These are phyloP conservation scores for Trichoderma sp. DNA, from an alignment of 2,329 filamentous ascomycete species.

Conservation along the genomic window DNA sequence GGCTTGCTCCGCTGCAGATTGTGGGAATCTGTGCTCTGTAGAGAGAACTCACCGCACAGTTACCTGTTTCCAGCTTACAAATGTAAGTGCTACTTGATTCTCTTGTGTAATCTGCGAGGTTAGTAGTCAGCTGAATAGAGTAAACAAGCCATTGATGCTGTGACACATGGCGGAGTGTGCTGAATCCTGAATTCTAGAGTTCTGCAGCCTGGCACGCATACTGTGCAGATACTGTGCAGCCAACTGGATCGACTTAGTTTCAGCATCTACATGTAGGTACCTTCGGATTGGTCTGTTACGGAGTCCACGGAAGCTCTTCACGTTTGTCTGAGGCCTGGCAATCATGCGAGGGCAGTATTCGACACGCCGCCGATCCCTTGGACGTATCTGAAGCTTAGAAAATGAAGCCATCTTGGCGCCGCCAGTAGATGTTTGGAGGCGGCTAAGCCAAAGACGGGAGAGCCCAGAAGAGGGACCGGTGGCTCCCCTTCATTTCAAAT, in stretches of 20 bases:
- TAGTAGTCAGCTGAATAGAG: constrained; percentile 1
- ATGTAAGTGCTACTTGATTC: background rate
- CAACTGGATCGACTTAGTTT: background rate
- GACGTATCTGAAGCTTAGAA: constrained; percentile 8
- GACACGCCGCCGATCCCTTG: constrained; percentile 11
- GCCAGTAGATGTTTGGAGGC: constrained; percentile 7
- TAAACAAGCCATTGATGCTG: background rate
- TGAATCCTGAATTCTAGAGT: background rate
- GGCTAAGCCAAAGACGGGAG: background rate
- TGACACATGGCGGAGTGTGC: background rate
- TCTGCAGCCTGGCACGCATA: background rate
- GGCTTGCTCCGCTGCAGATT: constrained; percentile 14
- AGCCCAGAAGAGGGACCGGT: background rate
- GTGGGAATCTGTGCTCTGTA: background rate
- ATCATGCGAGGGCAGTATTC: background rate
- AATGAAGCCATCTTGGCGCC: constrained; percentile 2
- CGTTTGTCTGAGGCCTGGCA: background rate
- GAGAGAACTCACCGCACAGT: background rate
- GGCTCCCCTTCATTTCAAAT: constrained; percentile 16
- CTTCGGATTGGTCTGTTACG: background rate
- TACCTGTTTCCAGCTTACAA: background rate
- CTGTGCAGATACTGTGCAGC: background rate
- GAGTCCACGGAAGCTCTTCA: background rate
- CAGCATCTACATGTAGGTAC: background rate
- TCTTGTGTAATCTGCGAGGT: background rate